These are phyloP conservation scores for Strombidium stylifer DNA, from an alignment of 73 alveolate genomes.

Conservation along the genomic window DNA sequence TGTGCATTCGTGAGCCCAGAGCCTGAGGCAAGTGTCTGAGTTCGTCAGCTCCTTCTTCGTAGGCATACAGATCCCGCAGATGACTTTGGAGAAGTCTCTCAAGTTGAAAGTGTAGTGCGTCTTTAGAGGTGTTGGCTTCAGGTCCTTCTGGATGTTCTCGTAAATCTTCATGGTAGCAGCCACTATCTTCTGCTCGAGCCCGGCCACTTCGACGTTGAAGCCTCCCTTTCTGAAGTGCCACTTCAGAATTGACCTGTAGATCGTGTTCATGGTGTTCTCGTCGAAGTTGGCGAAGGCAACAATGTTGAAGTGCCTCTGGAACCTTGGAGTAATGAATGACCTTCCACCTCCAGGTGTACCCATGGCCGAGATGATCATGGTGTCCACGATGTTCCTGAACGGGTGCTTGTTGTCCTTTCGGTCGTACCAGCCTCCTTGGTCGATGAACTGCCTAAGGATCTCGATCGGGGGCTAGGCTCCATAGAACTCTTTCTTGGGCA, in stretches of 20 bases:
- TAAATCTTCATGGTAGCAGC: constrained; percentile 93
- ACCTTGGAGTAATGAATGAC: constrained; percentile 97
- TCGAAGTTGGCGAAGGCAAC: constrained; percentile 95
- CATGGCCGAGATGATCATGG: constrained; percentile 97
- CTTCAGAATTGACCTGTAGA: constrained; percentile 94
- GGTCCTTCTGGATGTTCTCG: constrained; percentile 90
- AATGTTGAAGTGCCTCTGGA: constrained; percentile 93
- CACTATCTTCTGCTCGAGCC: constrained; percentile 88
- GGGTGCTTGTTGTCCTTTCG: constrained; percentile 95
- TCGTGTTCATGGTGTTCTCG: constrained; percentile 91
- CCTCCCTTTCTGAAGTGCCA: constrained; percentile 84
- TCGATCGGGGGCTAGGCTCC: constrained; percentile 99
- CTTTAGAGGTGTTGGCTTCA: constrained; percentile 99
- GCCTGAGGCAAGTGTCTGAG: constrained; percentile 87
- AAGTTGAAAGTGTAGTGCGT: constrained; percentile 98
- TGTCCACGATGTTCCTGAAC: constrained; percentile 95
- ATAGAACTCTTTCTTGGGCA: constrained; percentile 99
- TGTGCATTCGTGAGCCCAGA: constrained; percentile 99
- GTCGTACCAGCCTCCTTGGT: constrained; percentile 99
- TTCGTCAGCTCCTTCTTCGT: constrained; percentile 79
- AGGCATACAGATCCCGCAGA: constrained; percentile 96
- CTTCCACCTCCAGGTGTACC: constrained; percentile 99
- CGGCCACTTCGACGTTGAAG: constrained; percentile 84
- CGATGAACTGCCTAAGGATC: constrained; percentile 97
- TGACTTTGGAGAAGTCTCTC: constrained; percentile 98